phyloP scores from a whole-genome alignment of 1,139 yeast species.

The Ogataea hybrid region DNA sequence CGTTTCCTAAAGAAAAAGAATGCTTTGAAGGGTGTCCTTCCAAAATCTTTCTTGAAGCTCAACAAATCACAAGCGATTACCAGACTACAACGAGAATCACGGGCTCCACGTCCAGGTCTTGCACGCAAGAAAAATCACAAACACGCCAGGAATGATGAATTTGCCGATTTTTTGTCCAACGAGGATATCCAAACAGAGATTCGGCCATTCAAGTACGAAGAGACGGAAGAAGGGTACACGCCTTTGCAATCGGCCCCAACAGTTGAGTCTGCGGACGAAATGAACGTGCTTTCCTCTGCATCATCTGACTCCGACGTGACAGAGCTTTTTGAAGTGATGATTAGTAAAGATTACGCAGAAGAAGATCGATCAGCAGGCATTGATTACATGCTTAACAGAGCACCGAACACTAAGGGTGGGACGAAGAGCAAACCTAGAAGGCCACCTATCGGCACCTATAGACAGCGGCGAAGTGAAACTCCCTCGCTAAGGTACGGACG shows the following conservation, averaged over 20 bases:
- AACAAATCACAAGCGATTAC: neutral
- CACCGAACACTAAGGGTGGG: neutral
- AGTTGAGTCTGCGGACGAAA: conserved; percentile 4
- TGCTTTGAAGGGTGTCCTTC: conserved; percentile 27
- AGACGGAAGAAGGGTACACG: neutral
- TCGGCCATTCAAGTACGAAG: conserved; percentile 1
- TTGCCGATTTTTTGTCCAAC: conserved; percentile 16
- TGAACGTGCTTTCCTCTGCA: conserved; percentile 12
- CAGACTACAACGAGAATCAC: neutral
- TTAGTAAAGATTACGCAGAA: conserved; percentile 17
- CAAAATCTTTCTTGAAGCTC: conserved; percentile 23
- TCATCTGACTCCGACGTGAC: conserved; percentile 10
- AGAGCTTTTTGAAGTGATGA: neutral
- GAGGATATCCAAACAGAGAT: conserved; percentile 13
- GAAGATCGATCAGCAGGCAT: conserved; percentile 24
- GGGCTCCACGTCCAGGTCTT: conserved; percentile 12
- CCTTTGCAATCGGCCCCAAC: neutral
- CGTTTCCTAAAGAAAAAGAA: conserved; percentile 17
- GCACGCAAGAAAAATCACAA: conserved; percentile 17
- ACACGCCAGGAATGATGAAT: neutral
- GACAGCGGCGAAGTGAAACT: neutral
- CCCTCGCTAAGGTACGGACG: neutral
- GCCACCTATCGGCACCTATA: neutral
- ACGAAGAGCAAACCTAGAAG: neutral
- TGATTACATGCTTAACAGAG: conserved; percentile 23